Percentiles rank a stretch among this genome's conserved stretches.
phyloP scores from a whole-genome alignment of 805 yeast genomes.

The Wickerhamiella musiphila region DNA sequence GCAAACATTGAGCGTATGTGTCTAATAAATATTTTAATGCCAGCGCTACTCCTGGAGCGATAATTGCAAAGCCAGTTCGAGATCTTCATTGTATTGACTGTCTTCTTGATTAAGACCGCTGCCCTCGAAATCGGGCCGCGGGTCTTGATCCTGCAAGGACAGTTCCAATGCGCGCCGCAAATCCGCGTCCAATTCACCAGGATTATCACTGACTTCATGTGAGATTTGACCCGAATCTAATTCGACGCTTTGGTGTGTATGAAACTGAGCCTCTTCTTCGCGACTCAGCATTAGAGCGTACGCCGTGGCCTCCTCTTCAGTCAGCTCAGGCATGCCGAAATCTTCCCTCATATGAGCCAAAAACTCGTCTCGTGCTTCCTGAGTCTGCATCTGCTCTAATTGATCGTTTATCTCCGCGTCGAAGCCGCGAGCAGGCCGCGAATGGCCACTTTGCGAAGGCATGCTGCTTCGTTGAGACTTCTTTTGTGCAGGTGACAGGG shows the following conservation, averaged over 20 bases:
- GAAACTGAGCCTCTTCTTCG: conserved; percentile 4
- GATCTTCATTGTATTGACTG: conserved; percentile 6
- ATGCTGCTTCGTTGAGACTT: conserved; percentile 6
- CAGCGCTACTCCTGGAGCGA: conserved; percentile 1
- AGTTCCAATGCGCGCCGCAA: conserved; percentile 15
- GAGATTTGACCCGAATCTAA: conserved; percentile 1
- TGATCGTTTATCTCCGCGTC: conserved; percentile 14
- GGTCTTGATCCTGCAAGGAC: conserved; percentile 7
- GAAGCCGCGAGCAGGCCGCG: conserved; percentile 7
- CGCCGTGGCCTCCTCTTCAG: conserved; percentile 20
- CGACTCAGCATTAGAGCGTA: conserved; percentile 20
- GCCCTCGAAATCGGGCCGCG: not conserved
- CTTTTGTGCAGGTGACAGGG: conserved; percentile 9
- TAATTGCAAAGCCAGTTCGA: conserved; percentile 2
- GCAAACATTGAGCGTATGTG: too few species aligned
- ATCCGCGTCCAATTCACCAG: conserved; percentile 15
- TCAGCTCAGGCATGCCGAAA: conserved; percentile 10
- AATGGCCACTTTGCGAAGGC: not conserved
- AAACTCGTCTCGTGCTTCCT: conserved; percentile 11
- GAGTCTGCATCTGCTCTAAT: conserved; percentile 13
- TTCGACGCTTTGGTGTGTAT: not conserved
- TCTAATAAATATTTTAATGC: too few species aligned
- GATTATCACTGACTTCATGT: too few species aligned
- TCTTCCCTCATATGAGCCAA: conserved; percentile 8
- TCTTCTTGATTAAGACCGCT: not conserved